phyloP scores from a whole-genome alignment of 768 basidiomycete genomes.

The Cyclocybe aegerita region DNA sequence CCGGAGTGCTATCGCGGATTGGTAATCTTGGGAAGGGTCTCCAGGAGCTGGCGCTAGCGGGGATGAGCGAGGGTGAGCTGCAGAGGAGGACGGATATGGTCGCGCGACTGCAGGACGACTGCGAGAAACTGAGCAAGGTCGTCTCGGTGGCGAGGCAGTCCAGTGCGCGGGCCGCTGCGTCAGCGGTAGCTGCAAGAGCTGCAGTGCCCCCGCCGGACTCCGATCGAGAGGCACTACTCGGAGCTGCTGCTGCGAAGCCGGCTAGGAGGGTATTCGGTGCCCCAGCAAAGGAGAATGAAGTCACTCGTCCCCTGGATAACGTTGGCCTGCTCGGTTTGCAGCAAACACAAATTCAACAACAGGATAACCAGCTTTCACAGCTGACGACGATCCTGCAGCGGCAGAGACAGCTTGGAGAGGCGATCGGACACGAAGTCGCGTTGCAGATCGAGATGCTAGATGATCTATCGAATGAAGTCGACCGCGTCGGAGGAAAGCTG shows the following conservation, averaged over 20 bases:
- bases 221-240: constrained; percentile 68
- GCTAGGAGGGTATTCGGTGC: constrained; percentile 81
- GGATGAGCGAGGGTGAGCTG: constrained; percentile 90
- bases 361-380: constrained; percentile 79
- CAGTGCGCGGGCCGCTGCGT: constrained; percentile 31
- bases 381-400: constrained; percentile 80
- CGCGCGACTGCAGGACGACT: constrained; percentile 84
- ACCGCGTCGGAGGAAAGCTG: constrained; percentile 76
- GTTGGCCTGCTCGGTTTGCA: constrained; percentile 79
- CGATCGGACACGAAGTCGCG: constrained; percentile 80
- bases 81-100: constrained; percentile 89
- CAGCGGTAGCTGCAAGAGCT: constrained; percentile 24
- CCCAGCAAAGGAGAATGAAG: constrained; percentile 74
- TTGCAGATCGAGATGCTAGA: constrained; percentile 88
- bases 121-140: constrained; percentile 85
- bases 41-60: constrained; percentile 59
- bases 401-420: constrained; percentile 83
- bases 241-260: constrained; percentile 39
- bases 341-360: constrained; percentile 75
- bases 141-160: constrained; percentile 71
- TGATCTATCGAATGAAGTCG: constrained; percentile 72
- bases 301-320: constrained; percentile 87
- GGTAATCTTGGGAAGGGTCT: constrained; percentile 70
- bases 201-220: constrained; percentile 48
- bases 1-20: constrained; percentile 73